Evolutionary conservation across 257 asterid species (phyloP), one percentile per base, ranked within the genome.

Genomic region (Avicennia marina): DNA sequence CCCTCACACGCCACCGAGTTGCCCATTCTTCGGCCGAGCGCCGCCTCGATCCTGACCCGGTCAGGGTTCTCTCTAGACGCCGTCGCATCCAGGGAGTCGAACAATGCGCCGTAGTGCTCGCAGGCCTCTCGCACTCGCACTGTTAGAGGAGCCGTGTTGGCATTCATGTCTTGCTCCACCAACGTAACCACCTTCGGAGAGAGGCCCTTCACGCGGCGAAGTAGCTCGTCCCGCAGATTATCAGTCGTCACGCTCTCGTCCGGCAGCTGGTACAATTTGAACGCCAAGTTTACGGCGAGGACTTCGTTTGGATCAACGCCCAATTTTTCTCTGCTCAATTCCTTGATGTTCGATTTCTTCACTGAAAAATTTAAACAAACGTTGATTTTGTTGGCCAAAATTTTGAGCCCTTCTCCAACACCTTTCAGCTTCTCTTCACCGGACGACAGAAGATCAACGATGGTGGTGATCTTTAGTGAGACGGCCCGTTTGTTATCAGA

Each of bases 1-100:
- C 93, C 95, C 63, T 85, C 95, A 70, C 91, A 85, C 79, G 89
- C 93, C 47, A 85, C 80, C 83, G 91, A 75, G 84, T 85, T 85
- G 0, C 58, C 71, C 66, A 85, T 65, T 27, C 60, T 75, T 20
- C 95, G 89, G 61, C 95, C 72, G 72, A 85, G 69, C 12, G 81
- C 86, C 39, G 69, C 80, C 65, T 82, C 91, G 64, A 85, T 76
- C 72, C 58, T 51, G 51, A 72, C 79, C 42, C 93, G 83, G 10
- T 65, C 81, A 22, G 69, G 10, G 60, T 24, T 20, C 1, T 76
- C 84, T 49, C 74, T 48, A 2, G 75, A 10, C 32, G 80, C 49
- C 1, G 83, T 72, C 25, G 79, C 74, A 42, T 78, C 93, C 10
- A 85, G 78, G 24, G 95, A 80, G 47, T 82, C 95, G 12, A 85